phyloP scores from a whole-genome alignment of 495 filamentous ascomycete genomes.

The Clohesyomyces aquaticus region DNA sequence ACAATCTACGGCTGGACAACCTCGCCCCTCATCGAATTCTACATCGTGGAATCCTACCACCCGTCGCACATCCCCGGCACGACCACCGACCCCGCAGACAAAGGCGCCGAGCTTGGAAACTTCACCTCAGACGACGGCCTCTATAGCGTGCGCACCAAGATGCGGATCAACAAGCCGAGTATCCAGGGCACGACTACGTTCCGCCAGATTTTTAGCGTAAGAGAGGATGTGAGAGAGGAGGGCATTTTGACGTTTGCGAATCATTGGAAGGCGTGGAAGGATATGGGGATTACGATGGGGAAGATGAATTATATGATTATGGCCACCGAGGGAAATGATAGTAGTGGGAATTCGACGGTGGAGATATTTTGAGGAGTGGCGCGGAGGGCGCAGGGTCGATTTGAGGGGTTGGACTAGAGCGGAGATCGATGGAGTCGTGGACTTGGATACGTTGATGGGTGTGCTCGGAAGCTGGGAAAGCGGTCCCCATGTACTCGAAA shows the following conservation, averaged over 20 bases:
- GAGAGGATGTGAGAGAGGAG: slow-evolving; percentile 55
- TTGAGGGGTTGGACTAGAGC: too few relatives aligned
- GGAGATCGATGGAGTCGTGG: too few relatives aligned
- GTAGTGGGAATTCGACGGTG: slow-evolving; percentile 4
- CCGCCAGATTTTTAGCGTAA: slow-evolving; percentile 63
- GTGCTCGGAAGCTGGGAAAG: too few relatives aligned
- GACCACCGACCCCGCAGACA: slow-evolving; percentile 29
- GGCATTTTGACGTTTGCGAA: slow-evolving; percentile 55
- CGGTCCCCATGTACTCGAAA: too few relatives aligned
- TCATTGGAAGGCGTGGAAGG: slow-evolving; percentile 47
- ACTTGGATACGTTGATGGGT: too few relatives aligned
- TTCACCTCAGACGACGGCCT: slow-evolving; percentile 36
- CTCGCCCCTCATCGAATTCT: slow-evolving; percentile 65
- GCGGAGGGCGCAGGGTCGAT: too few relatives aligned
- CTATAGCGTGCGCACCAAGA: slow-evolving; percentile 37
- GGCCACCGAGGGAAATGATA: slow-evolving; percentile 58
- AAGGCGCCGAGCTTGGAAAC: slow-evolving; percentile 43
- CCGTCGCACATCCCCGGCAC: slow-evolving; percentile 55
- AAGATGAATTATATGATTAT: slow-evolving; percentile 49
- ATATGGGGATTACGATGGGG: slow-evolving; percentile 45
- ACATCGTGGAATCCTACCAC: slow-evolving; percentile 63
- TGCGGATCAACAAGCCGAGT: slow-evolving; percentile 49
- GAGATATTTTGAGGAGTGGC: too few relatives aligned
- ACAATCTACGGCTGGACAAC: slow-evolving; percentile 66
- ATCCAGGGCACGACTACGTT: slow-evolving; percentile 64